phyloP scores from a whole-genome alignment of 108 stramenopile species.

The Skeletonema marinoi region DNA sequence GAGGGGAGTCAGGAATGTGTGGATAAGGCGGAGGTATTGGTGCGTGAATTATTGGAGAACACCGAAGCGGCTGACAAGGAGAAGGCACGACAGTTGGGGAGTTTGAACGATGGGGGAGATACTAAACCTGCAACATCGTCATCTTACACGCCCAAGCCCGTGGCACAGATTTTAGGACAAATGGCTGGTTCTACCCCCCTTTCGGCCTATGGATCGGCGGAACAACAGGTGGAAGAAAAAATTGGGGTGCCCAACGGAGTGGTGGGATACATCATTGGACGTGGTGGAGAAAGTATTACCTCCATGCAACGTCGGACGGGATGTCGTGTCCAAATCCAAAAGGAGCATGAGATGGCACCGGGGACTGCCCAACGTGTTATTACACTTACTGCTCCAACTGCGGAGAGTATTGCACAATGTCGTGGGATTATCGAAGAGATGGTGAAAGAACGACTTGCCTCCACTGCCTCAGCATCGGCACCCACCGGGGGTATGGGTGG shows the following conservation, averaged over 20 bases:
- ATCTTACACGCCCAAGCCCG: slow-evolving; percentile 74
- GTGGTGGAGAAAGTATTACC: slow-evolving; percentile 86
- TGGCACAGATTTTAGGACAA: slow-evolving; percentile 72
- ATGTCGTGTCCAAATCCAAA: slow-evolving; percentile 36
- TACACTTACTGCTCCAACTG: slow-evolving; percentile 74
- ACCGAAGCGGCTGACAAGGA: slow-evolving; percentile 60
- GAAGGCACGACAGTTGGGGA: slow-evolving; percentile 60
- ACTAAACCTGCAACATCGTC: neutral
- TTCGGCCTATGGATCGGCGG: slow-evolving; percentile 47
- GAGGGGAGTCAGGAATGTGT: slow-evolving; percentile 55
- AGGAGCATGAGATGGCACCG: slow-evolving; percentile 82
- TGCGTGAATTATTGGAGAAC: slow-evolving; percentile 62
- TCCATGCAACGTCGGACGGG: slow-evolving; percentile 43
- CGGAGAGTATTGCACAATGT: slow-evolving; percentile 74
- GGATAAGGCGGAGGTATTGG: slow-evolving; percentile 53
- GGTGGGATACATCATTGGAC: slow-evolving; percentile 88
- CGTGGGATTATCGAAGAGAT: slow-evolving; percentile 80
- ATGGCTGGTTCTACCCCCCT: slow-evolving; percentile 37
- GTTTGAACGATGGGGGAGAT: slow-evolving; percentile 35
- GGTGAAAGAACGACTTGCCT: slow-evolving; percentile 69
- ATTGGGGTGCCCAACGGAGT: slow-evolving; percentile 84
- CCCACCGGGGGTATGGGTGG: neutral
- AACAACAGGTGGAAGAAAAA: slow-evolving; percentile 70
- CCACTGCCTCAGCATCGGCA: slow-evolving; percentile 29
- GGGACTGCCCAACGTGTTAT: slow-evolving; percentile 82